These are phyloP conservation scores for Coffea eugenioides DNA, from an alignment of 257 asterid species.

Conservation along the genomic window DNA sequence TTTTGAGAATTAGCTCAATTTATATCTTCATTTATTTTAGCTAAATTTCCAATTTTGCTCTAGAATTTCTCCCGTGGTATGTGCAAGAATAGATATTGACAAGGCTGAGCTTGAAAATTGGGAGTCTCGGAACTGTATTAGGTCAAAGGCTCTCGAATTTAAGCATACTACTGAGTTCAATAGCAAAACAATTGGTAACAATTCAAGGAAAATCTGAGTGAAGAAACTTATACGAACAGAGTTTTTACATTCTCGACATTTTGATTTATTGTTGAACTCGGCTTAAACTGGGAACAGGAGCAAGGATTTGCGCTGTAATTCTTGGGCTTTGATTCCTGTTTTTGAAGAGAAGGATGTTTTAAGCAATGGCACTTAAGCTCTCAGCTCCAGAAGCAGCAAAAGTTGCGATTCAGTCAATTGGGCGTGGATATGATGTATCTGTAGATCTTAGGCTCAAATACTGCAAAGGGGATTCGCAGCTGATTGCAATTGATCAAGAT, in stretches of 20 bases:
- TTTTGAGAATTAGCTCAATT: neutral
- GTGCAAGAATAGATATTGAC: neutral
- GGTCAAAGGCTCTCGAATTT: slow-evolving; percentile 2
- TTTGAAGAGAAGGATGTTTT: slow-evolving; percentile 24
- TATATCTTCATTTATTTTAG: neutral
- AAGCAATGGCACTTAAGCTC: slow-evolving; percentile 77
- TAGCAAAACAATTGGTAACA: neutral
- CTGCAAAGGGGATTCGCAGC: slow-evolving; percentile 77
- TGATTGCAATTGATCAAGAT: slow-evolving; percentile 78
- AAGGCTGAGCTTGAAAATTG: slow-evolving; percentile 1
- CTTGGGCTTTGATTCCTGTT: slow-evolving; percentile 5
- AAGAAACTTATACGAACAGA: neutral
- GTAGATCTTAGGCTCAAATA: slow-evolving; percentile 87
- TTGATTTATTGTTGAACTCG: neutral
- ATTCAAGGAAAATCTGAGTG: neutral
- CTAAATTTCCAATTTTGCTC: neutral
- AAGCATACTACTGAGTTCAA: neutral
- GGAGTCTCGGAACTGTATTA: neutral
- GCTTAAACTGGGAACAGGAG: neutral
- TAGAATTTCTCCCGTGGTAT: neutral
- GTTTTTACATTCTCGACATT: neutral
- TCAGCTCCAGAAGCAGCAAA: slow-evolving; percentile 84
- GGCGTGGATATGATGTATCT: slow-evolving; percentile 85
- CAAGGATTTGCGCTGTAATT: slow-evolving; percentile 11
- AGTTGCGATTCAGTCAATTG: slow-evolving; percentile 87